Base-by-base conservation (phyloP, 2,329 filamentous ascomycete species). In the Leptographium procerum region DNA sequence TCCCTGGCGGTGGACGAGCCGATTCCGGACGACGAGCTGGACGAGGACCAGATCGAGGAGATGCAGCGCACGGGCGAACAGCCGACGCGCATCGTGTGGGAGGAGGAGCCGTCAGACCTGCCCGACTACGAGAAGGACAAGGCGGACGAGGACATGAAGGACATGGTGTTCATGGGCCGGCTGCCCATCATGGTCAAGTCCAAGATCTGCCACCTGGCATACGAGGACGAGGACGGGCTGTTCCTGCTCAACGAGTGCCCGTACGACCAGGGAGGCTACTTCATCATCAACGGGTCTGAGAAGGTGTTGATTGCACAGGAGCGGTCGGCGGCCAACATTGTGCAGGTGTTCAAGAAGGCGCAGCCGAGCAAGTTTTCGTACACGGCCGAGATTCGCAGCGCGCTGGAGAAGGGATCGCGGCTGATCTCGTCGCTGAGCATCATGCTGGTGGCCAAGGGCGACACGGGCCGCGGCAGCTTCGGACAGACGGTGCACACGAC, bases 301-400 rank as follows among this genome's bases (percentile, higher is more conserved):
- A 99, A 99, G 79, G 94, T 99, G 26, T 76, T 99, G 65, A 99
- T 99, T 67, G 94, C 94, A 1, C 94, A 99, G 71, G 94, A 99
- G 73, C 88, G 94, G 62, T 96, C 91, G 69, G 94, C 94, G 47
- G 94, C 92, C 69, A 99, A 99, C 69, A 99, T 97, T 60, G 94
- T 99, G 6, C 94, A 99, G 73, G 92, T 99, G 31, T 99, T 99
- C 83, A 92, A 95, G 75, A 99, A 99, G 77, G 90, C 92, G 0
- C 83, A 86, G 65, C 90, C 91, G n/a, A 92, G 89, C 64, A 88
- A 90, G 11, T 95, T 90, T 62, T 91, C 91, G 1, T 96, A 94
- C 71, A 88, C 92, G 28, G 95, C 94, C 14, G 94, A 99, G 73
- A 96, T 99, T 66, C 84, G 94, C 73, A 96, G 91, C 72, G 92